These are phyloP conservation scores for Tephrocybe sp. DNA, from an alignment of 768 basidiomycete genomes.

Conservation along the genomic window DNA sequence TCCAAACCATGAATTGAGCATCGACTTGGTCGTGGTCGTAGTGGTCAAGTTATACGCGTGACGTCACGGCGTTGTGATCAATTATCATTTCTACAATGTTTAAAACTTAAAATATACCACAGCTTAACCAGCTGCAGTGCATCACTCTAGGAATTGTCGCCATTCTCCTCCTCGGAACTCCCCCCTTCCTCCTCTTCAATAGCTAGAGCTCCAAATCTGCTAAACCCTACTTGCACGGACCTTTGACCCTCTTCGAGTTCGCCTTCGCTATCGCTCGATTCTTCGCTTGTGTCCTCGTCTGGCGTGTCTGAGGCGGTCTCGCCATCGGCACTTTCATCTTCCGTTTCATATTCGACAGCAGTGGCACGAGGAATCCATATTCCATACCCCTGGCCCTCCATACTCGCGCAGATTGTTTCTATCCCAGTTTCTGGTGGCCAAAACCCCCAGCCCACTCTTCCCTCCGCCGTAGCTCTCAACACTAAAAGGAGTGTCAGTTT, in stretches of 20 bases:
- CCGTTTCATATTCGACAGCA: slow-evolving; percentile 29
- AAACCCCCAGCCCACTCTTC: slow-evolving; percentile 80
- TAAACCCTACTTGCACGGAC: slow-evolving; percentile 16
- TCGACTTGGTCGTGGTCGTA: not conserved
- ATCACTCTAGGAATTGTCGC: too few relatives aligned
- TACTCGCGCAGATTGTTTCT: slow-evolving; percentile 23
- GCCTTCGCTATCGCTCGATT: slow-evolving; percentile 14
- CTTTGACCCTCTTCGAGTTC: slow-evolving; percentile 28
- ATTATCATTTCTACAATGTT: not conserved
- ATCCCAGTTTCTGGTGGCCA: slow-evolving; percentile 61
- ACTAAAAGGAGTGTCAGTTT: slow-evolving; percentile 42
- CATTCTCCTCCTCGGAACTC: too few relatives aligned
- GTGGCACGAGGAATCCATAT: slow-evolving; percentile 55
- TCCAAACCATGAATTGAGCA: slow-evolving; percentile 10
- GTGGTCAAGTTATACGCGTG: not conserved
- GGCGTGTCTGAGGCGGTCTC: slow-evolving; percentile 20
- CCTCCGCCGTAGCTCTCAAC: slow-evolving; percentile 81
- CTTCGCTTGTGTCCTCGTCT: slow-evolving; percentile 21
- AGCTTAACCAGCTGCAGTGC: too few relatives aligned
- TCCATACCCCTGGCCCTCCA: slow-evolving; percentile 37
- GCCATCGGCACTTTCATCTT: slow-evolving; percentile 33
- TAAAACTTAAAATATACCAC: too few relatives aligned
- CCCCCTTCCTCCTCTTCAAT: slow-evolving; percentile 24
- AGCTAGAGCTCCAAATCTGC: slow-evolving; percentile 44
- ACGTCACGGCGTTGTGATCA: slow-evolving; percentile 5